Evolutionary conservation across 179 eudicot species (phyloP), one percentile per base, ranked within the genome.

Genomic region (Heliamphora pulchella): DNA sequence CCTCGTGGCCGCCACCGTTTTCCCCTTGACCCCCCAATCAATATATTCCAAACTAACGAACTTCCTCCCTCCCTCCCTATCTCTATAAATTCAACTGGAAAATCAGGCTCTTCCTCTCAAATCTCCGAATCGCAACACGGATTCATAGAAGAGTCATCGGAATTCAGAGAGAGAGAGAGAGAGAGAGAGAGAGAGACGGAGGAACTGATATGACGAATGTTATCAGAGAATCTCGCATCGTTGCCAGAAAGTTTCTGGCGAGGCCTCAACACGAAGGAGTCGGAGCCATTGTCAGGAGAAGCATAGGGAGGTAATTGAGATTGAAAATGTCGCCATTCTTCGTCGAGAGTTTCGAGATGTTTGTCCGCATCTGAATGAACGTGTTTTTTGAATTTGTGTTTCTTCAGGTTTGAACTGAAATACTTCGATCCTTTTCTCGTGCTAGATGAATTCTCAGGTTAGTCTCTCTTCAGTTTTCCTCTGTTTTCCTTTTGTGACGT

Each of bases 371-470:
- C 31, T 31, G 31, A 17, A 6, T 14, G 8, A 59, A 78, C 54
- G 83, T 69, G 84, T 75, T 68, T 62, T 80, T n/a, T 59, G 14
- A 48, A 43, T 17, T 43, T 70, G 65, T 47, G 39, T 77, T 31
- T 18, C 55, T 78, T 44, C 90, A 93, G 98, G 87, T 89, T 83
- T 83, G 98, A 92, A 80, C 83, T 93, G 46, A 91, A 89, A 71
- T 87, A 92, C 80, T 93, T 93, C 74, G 98, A 92, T 86, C 98
- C 98, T 31, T 92, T 94, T 71, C 90, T 94, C 61, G 84, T 85
- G 74, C 83, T 94, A 76, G 98, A 94, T 84, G 98, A 94, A 83
- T 93, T 92, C 84, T 91, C 97, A 80, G 86, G 97, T 90, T 78
- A 68, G 87, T 82, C 1, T 57, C n/a, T 70, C 80, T 71, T 75